Evolutionary conservation across 306 rosid species (phyloP), one percentile per base, ranked within the genome.

Genomic region (Argentina anserina): DNA sequence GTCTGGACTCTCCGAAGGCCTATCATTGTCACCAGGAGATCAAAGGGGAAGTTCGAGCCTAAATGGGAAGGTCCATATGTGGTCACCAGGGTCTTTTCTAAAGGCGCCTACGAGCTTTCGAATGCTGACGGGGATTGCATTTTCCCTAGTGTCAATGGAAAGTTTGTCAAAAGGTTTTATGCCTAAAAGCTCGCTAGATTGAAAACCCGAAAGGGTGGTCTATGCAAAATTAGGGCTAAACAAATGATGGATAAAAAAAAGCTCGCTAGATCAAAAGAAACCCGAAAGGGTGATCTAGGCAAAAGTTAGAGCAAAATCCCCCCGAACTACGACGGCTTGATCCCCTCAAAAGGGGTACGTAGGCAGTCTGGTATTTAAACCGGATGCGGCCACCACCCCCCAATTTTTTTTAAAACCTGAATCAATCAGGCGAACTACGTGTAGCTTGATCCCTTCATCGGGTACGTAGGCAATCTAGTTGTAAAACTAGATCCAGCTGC

Each of bases 121-220:
- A 20, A 67, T 17, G 31, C 7, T 0, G 72, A 67, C 0, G 59
- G 59, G 2, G 17, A 7, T 0, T 11, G 21, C n/a, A 29, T 68
- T 3, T 68, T 46, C 25, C 7, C 42, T 1, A 46, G 42, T 17
- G 72, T 68, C 0, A 68, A 68, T 68, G 72, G 72, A 1, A 68
- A 68, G 41, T 68, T 68, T 7, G 9, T 68, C 60, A 68, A 68
- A 12, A 68, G 47, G 11, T 68, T 68, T 41, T 45, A 28, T 5
- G 2, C 17, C 3, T 68, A 34, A 8, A 60, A 33, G 34, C 34
- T 33, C 34, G 34, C 34, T 33, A n/a, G n/a, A n/a, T n/a, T n/a
- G n/a, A n/a, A n/a, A n/a, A n/a, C n/a, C n/a, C n/a, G n/a, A n/a
- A n/a, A n/a, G n/a, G n/a, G n/a, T n/a, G n/a, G n/a, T n/a, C n/a